These are phyloP conservation scores for Solanum acaule DNA, from an alignment of 257 asterid species.

Conservation along the genomic window DNA sequence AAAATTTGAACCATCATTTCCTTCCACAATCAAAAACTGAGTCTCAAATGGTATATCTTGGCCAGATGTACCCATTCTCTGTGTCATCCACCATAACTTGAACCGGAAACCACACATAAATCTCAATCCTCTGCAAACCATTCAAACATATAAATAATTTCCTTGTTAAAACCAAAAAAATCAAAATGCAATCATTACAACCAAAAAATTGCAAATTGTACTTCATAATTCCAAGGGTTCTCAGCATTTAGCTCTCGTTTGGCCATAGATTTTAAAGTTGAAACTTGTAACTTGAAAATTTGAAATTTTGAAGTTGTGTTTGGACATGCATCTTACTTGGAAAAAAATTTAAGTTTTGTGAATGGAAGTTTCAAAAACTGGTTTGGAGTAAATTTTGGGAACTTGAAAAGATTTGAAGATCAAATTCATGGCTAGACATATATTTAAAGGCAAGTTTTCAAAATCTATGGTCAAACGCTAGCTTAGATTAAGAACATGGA, in stretches of 20 bases:
- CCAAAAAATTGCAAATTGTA: not conserved
- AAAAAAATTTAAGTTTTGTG: too few relatives aligned
- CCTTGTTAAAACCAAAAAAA: not conserved
- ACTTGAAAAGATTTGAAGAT: not conserved
- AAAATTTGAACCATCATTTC: constrained; percentile 39
- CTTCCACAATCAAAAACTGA: constrained; percentile 77
- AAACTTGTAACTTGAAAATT: not conserved
- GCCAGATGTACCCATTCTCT: constrained; percentile 77
- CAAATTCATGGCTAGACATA: not conserved
- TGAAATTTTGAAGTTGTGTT: not conserved
- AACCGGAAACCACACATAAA: constrained; percentile 90
- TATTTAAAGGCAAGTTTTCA: not conserved
- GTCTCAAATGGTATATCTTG: constrained; percentile 83
- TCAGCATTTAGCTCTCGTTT: not conserved
- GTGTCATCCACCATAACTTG: constrained; percentile 99
- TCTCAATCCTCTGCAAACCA: constrained; percentile 58
- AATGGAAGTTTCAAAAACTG: too few relatives aligned
- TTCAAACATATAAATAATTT: not conserved
- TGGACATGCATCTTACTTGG: too few relatives aligned
- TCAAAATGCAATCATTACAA: not conserved
- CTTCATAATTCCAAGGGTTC: not conserved
- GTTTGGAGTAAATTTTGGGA: not conserved
- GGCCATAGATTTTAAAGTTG: not conserved
- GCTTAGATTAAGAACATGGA: not conserved
- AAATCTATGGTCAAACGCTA: not conserved